phyloP scores from a whole-genome alignment of 1,139 yeast genomes.

The Kurtzmaniella natalensis region DNA sequence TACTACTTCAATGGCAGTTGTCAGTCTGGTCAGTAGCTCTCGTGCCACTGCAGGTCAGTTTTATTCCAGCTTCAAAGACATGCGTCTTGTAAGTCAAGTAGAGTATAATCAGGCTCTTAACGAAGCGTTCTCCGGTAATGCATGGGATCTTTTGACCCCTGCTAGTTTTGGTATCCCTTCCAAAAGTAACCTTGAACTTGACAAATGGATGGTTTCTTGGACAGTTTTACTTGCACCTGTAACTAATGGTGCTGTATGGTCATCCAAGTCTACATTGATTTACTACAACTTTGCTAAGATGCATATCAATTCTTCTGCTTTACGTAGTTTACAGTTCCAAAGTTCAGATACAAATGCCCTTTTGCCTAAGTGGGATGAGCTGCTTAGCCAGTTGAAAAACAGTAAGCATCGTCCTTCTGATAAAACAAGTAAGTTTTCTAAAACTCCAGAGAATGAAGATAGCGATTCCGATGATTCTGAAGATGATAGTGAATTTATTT shows the following conservation, averaged over 20 bases:
- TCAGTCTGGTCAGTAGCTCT: background rate
- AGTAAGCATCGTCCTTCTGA: background rate
- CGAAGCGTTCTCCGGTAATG: slow-evolving; percentile 56
- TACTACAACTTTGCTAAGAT: slow-evolving; percentile 73
- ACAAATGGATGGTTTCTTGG: slow-evolving; percentile 82
- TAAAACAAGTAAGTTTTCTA: slow-evolving; percentile 3
- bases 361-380: slow-evolving; percentile 39
- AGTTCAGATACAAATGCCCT: slow-evolving; percentile 20
- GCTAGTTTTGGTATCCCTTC: slow-evolving; percentile 65
- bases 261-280: slow-evolving; percentile 63
- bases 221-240: slow-evolving; percentile 63
- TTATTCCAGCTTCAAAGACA: slow-evolving; percentile 46
- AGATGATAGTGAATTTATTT: slow-evolving; percentile 30
- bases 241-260: slow-evolving; percentile 60
- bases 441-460: slow-evolving; percentile 11
- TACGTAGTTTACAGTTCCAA: slow-evolving; percentile 36
- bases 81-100: slow-evolving; percentile 66
- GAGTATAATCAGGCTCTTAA: slow-evolving; percentile 66
- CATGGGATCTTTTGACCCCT: slow-evolving; percentile 61
- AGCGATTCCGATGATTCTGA: slow-evolving; percentile 25
- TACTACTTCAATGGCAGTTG: too few relatives aligned
- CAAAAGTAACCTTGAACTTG: slow-evolving; percentile 60
- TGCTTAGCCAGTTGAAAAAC: slow-evolving; percentile 7
- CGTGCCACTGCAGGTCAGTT: background rate
- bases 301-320: slow-evolving; percentile 61